Evolutionary conservation across 2,329 filamentous ascomycete genomes (phyloP).

Genomic region (Monilinia fructigena): DNA sequence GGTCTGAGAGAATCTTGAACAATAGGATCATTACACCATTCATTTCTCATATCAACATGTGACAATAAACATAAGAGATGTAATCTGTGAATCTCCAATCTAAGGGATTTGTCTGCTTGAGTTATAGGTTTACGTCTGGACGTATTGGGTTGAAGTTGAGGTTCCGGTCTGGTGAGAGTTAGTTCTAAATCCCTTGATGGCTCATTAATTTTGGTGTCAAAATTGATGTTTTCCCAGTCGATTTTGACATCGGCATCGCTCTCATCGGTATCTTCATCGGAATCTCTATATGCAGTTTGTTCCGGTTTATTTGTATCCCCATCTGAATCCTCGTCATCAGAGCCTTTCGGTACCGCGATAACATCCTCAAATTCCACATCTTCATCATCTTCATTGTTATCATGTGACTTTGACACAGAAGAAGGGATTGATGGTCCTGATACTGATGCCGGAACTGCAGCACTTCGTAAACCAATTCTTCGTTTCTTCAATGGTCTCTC

Average conservation of each 20-base stretch:
- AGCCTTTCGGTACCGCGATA: constrained; percentile 19
- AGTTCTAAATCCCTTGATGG: constrained; percentile 40
- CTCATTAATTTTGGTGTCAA: constrained; percentile 39
- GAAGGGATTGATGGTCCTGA: constrained; percentile 23
- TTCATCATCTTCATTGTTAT: constrained; percentile 34
- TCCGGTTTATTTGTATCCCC: constrained; percentile 29
- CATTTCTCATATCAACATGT: constrained; percentile 74
- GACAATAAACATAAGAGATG: constrained; percentile 81
- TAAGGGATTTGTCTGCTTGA: constrained; percentile 53
- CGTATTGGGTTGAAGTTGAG: constrained; percentile 25
- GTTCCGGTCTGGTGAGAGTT: constrained; percentile 35
- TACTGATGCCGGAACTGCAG: constrained; percentile 20
- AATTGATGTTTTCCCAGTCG: constrained; percentile 62
- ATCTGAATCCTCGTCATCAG: not conserved
- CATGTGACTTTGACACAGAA: constrained; percentile 18
- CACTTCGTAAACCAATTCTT: constrained; percentile 30
- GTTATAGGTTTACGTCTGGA: constrained; percentile 49
- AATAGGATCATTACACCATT: constrained; percentile 78
- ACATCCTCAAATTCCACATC: constrained; percentile 40
- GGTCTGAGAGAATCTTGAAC: constrained; percentile 66
- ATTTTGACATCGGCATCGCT: constrained; percentile 50
- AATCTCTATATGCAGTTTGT: constrained; percentile 47
- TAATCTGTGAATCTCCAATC: constrained; percentile 79
- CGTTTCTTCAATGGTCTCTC: constrained; percentile 43
- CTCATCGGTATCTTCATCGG: constrained; percentile 54